Evolutionary conservation across 2,329 filamentous ascomycete genomes (phyloP), one percentile per base, ranked within the genome.

Genomic region (Sporothrix pseudoabietina): DNA sequence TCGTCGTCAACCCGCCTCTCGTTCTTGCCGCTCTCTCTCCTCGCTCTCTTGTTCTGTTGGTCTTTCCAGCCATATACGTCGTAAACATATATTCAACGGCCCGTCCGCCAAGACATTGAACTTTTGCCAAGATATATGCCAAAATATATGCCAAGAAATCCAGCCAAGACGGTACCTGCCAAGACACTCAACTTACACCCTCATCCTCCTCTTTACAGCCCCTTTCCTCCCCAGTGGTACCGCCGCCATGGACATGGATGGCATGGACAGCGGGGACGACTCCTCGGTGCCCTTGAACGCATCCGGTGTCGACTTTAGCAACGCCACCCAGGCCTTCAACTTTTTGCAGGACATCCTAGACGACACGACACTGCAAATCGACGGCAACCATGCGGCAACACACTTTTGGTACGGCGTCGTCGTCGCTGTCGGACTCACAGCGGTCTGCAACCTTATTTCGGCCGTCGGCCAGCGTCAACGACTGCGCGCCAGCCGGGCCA

Each of bases 251-350:
- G 55, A 35, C 30, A 59, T 35, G 55, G 55, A 59, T 35, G 30
- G 55, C 55, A 59, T 59, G 55, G 55, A 30, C 55, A 59, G 55
- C 55, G 55, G 55, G 55, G 55, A 59, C 55, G 55, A 59, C 26
- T 35, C 55, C 55, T 59, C 30, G 26, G 35, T 35, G 55, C 55
- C 55, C 55, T 30, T 59, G 26, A 59, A 59, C n/a, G 55, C 55
- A 19, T 32, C 55, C 55, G 55, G 55, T 35, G 55, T 59, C 55
- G 55, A 59, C n/a, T 59, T 59, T 35, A 35, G 55, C 55, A 59
- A 59, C 12, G 55, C 55, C 26, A 59, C 55, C 10, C 55, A 59
- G 55, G 55, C 55, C 5, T 59, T 59, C 30, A 59, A 59, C 10
- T 59, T 59, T 19, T 16, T 59, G 12, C 55, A 59, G 35, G 55